Evolutionary conservation across 805 yeast genomes (phyloP), one percentile per base, ranked within the genome.

Genomic region (Sugiyamaella americana): DNA sequence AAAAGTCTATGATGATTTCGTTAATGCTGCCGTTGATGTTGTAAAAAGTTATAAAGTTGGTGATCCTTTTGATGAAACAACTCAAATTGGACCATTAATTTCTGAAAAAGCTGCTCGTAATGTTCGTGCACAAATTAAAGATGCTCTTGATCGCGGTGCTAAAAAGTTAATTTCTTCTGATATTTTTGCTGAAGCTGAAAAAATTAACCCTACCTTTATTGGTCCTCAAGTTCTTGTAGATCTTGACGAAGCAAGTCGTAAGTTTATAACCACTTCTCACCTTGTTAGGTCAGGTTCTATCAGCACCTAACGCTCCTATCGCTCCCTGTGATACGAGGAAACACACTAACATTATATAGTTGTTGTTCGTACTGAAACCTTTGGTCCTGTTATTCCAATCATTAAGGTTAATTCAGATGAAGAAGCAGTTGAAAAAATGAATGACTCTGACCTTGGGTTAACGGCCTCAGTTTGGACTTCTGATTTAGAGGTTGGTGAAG

Each of bases 381-480:
- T 87, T 59, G 96, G 96, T 50, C 96, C 96, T 20, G 87, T 87
- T 51, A 80, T 84, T 53, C 80, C 93, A 37, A 75, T 85, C 47
- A 69, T 82, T 60, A 83, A 84, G 66, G 87, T 87, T 64, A 71
- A 70, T 56, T 73, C 84, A 42, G 75, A 78, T 52, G 91, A 84
- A 53, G 94, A 87, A 66, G 89, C 80, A 43, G 71, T 87, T 51
- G 72, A 68, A 44, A 70, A 74, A 67, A 89, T 93, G 53, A 87
- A 87, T 67, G 80, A 82, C 65, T 74, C 88, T 35, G 78, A 77
- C 47, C 85, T 81, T 61, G 96, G 96, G 57, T 75, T 87, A 57
- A 94, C 95, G 60, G 93, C 95, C 44, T 93, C 87, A 58, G 77
- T 87, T 48, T 93, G 87, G 75, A 80, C 95, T 40, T 69, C 73